These are phyloP conservation scores for Tylopilus intermedius DNA, from an alignment of 768 basidiomycete species.

Conservation along the genomic window DNA sequence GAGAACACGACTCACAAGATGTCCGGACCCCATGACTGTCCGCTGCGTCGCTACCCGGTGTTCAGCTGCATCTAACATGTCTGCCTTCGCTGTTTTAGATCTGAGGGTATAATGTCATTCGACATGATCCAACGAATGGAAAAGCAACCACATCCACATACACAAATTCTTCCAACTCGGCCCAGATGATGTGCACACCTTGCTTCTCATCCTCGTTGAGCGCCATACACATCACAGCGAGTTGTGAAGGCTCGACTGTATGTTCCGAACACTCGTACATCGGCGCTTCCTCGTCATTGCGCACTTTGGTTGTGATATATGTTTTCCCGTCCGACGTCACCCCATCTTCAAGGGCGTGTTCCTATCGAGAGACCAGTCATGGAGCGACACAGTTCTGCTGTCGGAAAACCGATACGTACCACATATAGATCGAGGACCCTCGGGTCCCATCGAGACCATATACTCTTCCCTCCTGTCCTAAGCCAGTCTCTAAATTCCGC, in stretches of 20 bases:
- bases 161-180: conserved; percentile 29
- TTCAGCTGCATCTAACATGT: conserved; percentile 27
- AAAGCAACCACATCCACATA: conserved; percentile 5
- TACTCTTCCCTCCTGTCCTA: conserved; percentile 4
- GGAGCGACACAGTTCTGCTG: background rate
- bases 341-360: conserved; percentile 24
- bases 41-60: conserved; percentile 18
- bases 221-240: conserved; percentile 15
- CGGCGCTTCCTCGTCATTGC: conserved; percentile 28
- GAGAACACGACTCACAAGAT: conserved; percentile 19
- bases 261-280: conserved; percentile 24
- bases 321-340: conserved; percentile 2
- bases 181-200: conserved; percentile 29
- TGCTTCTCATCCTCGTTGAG: conserved; percentile 9
- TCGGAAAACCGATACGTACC: conserved; percentile 9
- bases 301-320: conserved; percentile 20
- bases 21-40: conserved; percentile 26
- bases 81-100: conserved; percentile 23
- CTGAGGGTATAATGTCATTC: conserved; percentile 1
- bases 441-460: conserved; percentile 25
- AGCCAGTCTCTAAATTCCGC: conserved; percentile 20
- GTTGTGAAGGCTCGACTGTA: conserved; percentile 23
- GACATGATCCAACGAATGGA: background rate
- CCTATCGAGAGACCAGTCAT: conserved; percentile 6
- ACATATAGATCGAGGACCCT: conserved; percentile 21